A percentile compares a stretch with the other conserved stretches of the same genome.
These are phyloP conservation scores for Butyriboletus loyo DNA, from an alignment of 768 basidiomycete genomes.

Conservation along the genomic window DNA sequence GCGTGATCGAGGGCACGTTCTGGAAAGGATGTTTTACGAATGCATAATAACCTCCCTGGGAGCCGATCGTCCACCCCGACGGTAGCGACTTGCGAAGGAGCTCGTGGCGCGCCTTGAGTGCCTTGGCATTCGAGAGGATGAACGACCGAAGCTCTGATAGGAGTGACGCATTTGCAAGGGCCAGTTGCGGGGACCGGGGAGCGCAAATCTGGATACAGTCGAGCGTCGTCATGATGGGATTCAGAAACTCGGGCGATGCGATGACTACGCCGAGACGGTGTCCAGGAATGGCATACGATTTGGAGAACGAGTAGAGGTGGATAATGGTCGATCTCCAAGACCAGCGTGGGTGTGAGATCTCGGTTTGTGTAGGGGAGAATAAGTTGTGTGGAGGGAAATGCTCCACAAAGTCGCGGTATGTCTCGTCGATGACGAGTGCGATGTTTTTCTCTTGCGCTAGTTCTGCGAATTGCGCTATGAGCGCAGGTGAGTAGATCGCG, in stretches of 20 bases:
- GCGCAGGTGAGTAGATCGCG: slow-evolving; percentile 54
- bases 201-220: slow-evolving; percentile 83
- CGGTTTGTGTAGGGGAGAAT: slow-evolving; percentile 36
- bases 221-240: slow-evolving; percentile 52
- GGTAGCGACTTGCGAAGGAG: slow-evolving; percentile 54
- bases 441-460: slow-evolving; percentile 54
- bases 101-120: slow-evolving; percentile 49
- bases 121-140: slow-evolving; percentile 47
- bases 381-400: slow-evolving; percentile 51
- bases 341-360: slow-evolving; percentile 13
- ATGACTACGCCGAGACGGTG: slow-evolving; percentile 75
- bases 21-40: slow-evolving; percentile 69
- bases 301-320: slow-evolving; percentile 78
- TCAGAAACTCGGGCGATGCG: slow-evolving; percentile 53
- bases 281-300: slow-evolving; percentile 78
- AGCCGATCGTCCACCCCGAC: slow-evolving; percentile 55
- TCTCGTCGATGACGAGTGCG: slow-evolving; percentile 82
- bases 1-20: slow-evolving; percentile 44
- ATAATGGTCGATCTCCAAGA: slow-evolving; percentile 63
- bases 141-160: slow-evolving; percentile 51
- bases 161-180: slow-evolving; percentile 50
- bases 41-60: slow-evolving; percentile 74
- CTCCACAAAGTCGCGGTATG: slow-evolving; percentile 80
- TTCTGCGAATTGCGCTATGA: slow-evolving; percentile 56
- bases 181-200: slow-evolving; percentile 68